Base-by-base conservation (phyloP, 352 stramenopile genomes). In the Globisporangium takayamanum region DNA sequence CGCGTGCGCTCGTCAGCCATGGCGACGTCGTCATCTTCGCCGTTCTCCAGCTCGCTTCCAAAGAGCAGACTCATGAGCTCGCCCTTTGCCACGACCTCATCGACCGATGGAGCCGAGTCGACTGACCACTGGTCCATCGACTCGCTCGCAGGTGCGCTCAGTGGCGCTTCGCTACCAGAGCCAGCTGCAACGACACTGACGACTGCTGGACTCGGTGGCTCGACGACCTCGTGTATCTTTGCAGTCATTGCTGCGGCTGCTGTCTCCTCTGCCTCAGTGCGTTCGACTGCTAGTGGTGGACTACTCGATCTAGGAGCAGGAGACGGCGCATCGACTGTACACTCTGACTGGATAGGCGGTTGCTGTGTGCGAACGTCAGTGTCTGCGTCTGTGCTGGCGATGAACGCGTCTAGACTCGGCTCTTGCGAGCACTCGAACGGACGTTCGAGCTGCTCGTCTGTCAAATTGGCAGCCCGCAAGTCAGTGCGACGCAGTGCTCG, bases 11-110 rank as follows among this genome's bases (percentile, higher is more conserved):
- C 41, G 18, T 39, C 46, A 18, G 37, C 39, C 46, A 33, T 55
- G 18, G 10, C 28, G 16, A 16, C 55, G 20, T 52, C 39, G 3
- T 53, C 42, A 11, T 46, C 42, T 16, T 33, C 10, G 7, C 8
- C 11, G 5, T 44, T 41, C 44, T 51, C 37, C 15, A 44, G 36
- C 52, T 50, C 41, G 39, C 28, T 68, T 25, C 30, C 55, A n/a
- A 82, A 50, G 58, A 55, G 71, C 7, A 61, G 49, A 48, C 64
- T 78, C 16, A 63, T 55, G 30, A 46, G 59, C 15, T 69, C 54
- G 51, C 68, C 68, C 15, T 44, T 47, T 25, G 41, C 36, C 18
- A 74, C 12, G 15, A 84, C 14, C 28, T 78, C 57, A 11, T 64
- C 49, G 15, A 46, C 18, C 15, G 18, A n/a, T n/a, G 15, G 41